Evolutionary conservation across 1,139 yeast genomes (phyloP).

Genomic region (Diutina ranongensis): DNA sequence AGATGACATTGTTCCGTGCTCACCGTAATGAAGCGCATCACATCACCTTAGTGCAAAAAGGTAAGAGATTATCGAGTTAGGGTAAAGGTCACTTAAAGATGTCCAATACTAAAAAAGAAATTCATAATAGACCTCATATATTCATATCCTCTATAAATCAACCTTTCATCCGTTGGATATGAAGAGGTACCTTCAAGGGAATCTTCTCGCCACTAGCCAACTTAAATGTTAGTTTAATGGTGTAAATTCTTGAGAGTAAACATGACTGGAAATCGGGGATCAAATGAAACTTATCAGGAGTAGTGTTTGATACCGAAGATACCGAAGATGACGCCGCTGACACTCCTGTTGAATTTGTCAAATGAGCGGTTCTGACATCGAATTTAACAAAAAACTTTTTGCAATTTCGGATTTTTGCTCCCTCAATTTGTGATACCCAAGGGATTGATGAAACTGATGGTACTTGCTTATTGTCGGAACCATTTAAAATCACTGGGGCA

Average conservation of each 20-base stretch:
- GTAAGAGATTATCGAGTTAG: too few species aligned
- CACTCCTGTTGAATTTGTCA: too few species aligned
- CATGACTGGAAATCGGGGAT: conserved; percentile 32
- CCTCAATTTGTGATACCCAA: neutral
- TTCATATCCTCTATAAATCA: neutral
- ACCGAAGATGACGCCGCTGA: neutral
- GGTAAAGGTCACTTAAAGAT: too few species aligned
- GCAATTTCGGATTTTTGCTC: neutral
- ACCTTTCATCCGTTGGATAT: neutral
- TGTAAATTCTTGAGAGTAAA: conserved; percentile 23
- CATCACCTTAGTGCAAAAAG: too few species aligned
- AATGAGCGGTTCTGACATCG: neutral
- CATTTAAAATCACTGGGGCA: too few species aligned
- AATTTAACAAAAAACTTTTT: neutral
- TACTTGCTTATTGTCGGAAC: too few species aligned
- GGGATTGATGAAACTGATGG: neutral
- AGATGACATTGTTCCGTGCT: too few species aligned
- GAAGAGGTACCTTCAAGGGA: conserved; percentile 22
- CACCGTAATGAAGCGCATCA: too few species aligned
- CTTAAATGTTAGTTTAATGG: conserved; percentile 19
- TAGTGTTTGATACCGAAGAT: neutral
- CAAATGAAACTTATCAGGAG: conserved; percentile 15
- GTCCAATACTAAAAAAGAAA: too few species aligned
- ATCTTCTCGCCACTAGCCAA: conserved; percentile 19
- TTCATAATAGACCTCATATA: too few species aligned